Percentiles rank a stretch among this genome's conserved stretches.
Conservation (phyloP, 257 asterid genomes). For the Nicotiana undulata region DNA sequence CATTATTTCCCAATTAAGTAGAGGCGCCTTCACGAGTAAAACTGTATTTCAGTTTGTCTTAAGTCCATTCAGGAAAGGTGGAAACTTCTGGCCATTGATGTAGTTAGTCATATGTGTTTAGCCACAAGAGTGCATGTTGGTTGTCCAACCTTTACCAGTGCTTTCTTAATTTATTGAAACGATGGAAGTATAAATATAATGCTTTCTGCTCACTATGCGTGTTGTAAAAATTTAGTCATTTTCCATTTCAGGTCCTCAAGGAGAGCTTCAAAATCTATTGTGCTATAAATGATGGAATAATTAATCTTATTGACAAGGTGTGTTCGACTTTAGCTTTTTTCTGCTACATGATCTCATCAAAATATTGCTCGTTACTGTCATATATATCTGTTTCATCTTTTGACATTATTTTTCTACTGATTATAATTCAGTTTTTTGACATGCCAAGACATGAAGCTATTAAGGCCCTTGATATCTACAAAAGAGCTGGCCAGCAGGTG, state of each 20-base stretch:
- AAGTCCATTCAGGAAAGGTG: background rate
- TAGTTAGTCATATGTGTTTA: background rate
- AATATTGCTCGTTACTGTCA: background rate
- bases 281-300: conserved; percentile 92
- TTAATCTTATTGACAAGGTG: conserved; percentile 98
- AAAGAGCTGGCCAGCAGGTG: conserved; percentile 99
- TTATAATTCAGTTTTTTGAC: conserved; percentile 82
- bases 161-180: background rate
- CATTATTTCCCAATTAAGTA: background rate
- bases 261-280: conserved; percentile 97
- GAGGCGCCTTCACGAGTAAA: background rate
- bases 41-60: background rate
- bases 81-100: background rate
- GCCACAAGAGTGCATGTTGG: background rate
- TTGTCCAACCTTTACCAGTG: background rate
- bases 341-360: background rate
- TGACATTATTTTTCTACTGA: conserved; percentile 12
- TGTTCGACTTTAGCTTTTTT: conserved; percentile 6
- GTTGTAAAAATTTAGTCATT: background rate
- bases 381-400: background rate
- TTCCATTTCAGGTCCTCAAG: conserved; percentile 72
- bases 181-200: background rate
- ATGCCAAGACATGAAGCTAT: conserved; percentile 99
- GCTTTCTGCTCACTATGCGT: background rate
- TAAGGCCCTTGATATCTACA: conserved; percentile 88